Evolutionary conservation across 2,329 filamentous ascomycete genomes (phyloP), one percentile per base, ranked within the genome.

Genomic region (Domatiomyces globalis): DNA sequence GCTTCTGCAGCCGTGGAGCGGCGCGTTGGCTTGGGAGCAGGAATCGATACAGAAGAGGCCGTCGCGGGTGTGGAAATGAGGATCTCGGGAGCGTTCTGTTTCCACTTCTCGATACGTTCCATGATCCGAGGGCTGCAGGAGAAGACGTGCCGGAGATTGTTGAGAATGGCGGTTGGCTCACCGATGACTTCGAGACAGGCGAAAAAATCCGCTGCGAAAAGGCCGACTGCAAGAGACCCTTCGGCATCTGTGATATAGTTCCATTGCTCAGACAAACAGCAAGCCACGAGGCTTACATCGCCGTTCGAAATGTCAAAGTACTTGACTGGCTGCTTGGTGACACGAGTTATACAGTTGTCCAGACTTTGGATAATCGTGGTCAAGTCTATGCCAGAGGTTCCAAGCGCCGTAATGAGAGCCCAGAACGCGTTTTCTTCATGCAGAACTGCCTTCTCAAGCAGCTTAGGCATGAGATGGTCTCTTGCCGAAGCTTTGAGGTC

Each of bases 261-360:
- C 67, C 88, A 77, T 65, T 95, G 89, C 63, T 95, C 89, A 2
- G 78, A 69, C 18, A 94, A 71, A 0, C 81, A 77, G 58, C 87
- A 75, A 9, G 81, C 71, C 2, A 95, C 61, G 17, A 87, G 74
- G n/a, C 63, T 56, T 1, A 70, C 59, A 44, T 71, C 65, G 33
- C 33, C 33, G 50, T 69, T 65, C 53, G 67, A 58, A 1, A 77
- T 58, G 43, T 79, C 74, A 54, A 92, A 84, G 25, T 92, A 79
- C 61, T 95, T 94, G 62, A 94, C 83, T 0, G 87, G 85, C 20
- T 83, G 83, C 51, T 77, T 81, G 15, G 82, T 81, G 58, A 86
- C 85, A 20, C 89, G 79, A 27, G 79, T 80, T 49, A 86, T 73
- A 65, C 87, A 94, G 56, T 94, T 88, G 62, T 95, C 89, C 22